Conservation (phyloP, 192 early-diverging fungal species). For the Coemansia sp. region DNA sequence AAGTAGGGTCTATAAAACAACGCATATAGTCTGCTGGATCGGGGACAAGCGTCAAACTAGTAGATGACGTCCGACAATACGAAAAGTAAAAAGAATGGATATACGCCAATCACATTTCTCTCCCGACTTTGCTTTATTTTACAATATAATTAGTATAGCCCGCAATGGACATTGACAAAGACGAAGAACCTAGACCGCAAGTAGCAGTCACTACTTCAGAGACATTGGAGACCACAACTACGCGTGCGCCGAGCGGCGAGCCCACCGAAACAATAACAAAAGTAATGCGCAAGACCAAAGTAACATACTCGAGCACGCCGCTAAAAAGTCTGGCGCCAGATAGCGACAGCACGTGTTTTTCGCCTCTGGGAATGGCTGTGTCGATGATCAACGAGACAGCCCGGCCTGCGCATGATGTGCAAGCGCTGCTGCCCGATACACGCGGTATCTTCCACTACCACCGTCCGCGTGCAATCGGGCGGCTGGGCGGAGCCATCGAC, state of each 20-base stretch:
- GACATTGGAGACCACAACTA: not conserved
- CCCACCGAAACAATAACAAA: slow-evolving; percentile 4
- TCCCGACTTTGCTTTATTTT: not conserved
- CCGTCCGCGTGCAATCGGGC: slow-evolving; percentile 10
- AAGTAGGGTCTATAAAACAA: too few species aligned
- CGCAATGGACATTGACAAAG: slow-evolving; percentile 5
- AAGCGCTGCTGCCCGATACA: slow-evolving; percentile 25
- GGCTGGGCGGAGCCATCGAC: not conserved
- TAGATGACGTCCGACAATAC: too few species aligned
- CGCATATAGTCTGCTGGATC: too few species aligned
- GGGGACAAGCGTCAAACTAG: too few species aligned
- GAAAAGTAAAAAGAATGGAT: too few species aligned
- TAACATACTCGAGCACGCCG: not conserved
- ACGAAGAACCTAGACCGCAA: slow-evolving; percentile 7
- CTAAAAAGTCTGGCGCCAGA: not conserved
- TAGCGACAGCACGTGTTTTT: slow-evolving; percentile 13
- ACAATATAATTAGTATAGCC: not conserved
- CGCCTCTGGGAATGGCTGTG: slow-evolving; percentile 31
- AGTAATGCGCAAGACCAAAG: slow-evolving; percentile 5
- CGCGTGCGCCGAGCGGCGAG: not conserved
- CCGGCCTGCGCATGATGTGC: slow-evolving; percentile 10
- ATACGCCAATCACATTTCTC: too few species aligned
- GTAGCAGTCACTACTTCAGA: slow-evolving; percentile 8
- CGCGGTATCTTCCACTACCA: slow-evolving; percentile 43
- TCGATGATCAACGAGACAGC: slow-evolving; percentile 10